Base-by-base conservation (phyloP, 2,329 filamentous ascomycete genomes). In the Penicillium corylophilum region DNA sequence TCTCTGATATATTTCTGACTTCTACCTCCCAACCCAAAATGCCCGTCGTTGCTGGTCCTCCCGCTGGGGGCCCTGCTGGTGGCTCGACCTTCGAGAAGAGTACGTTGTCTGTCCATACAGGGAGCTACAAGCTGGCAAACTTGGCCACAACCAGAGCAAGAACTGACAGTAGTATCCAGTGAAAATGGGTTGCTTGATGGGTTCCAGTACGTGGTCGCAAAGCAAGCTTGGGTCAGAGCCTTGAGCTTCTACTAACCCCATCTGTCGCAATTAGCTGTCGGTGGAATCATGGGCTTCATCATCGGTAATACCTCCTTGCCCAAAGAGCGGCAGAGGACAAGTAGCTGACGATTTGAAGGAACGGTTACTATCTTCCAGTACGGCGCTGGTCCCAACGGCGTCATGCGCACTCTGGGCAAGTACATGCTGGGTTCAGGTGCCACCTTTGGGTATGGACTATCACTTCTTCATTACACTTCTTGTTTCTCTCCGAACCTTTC, bases 101-200 rank as follows among this genome's bases (percentile, higher is more conserved):
- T 88, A 79, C 54, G 80, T 66, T 42, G 44, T 51, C 46, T 44
- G 51, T 49, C 31, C 41, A 48, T 24, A 35, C 38, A n/a, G 44
- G 41, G 33, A 24, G 18, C 43, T 20, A 16, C 28, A 15, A 23
- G 10, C 6, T 42, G 7, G 18, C 1, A 29, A 15, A 15, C 10
- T 22, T 36, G 22, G 1, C 3, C 18, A 4, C 5, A 29, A 44
- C 10, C 16, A 13, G 43, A 38, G 33, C 29, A 47, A 53, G 48
- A 52, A 43, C 65, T 70, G 67, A 77, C 71, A 24, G 33, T 36
- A 51, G 44, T n/a, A n/a, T 59, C 64, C 71, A 95, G 91, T 92
- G 74, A 96, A 96, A 81, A 96, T 97, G 91, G 94, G 94, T 64
- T 91, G 89, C 57, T 87, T 99, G 87, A 97, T 97, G 91, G 94